Conservation (phyloP, 2,329 filamentous ascomycete genomes). For the Xylariaceae sp. region DNA sequence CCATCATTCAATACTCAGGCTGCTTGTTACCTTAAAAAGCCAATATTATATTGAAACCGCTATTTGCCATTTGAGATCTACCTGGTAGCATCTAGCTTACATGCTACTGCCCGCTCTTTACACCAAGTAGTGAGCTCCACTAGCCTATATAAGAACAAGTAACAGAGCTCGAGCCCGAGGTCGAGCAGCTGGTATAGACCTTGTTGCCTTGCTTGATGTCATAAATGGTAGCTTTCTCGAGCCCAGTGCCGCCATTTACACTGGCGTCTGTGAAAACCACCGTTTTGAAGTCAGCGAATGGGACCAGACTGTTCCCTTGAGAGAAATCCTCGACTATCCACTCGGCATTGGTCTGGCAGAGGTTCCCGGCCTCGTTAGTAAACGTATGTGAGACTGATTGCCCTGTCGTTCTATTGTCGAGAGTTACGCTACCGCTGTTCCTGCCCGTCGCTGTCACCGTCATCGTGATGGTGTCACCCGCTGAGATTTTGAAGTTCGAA, state of each 20-base stretch:
- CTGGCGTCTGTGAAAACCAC: slow-evolving; percentile 51
- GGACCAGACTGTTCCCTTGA: slow-evolving; percentile 48
- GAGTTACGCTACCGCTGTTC: slow-evolving; percentile 24
- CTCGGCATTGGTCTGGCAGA: slow-evolving; percentile 64
- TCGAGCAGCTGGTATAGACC: slow-evolving; percentile 44
- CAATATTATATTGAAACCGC: too few relatives aligned
- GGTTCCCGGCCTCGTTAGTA: slow-evolving; percentile 47
- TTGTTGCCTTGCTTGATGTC: slow-evolving; percentile 53
- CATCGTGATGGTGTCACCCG: slow-evolving; percentile 39
- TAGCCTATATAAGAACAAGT: slow-evolving; percentile 35
- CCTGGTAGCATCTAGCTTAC: background rate
- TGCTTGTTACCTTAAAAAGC: too few relatives aligned
- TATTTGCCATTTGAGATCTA: background rate
- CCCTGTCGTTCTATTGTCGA: slow-evolving; percentile 56
- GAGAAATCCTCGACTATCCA: slow-evolving; percentile 68
- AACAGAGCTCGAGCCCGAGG: slow-evolving; percentile 35
- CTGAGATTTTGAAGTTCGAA: slow-evolving; percentile 48
- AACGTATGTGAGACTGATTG: slow-evolving; percentile 59
- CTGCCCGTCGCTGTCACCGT: slow-evolving; percentile 31
- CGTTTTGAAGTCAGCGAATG: slow-evolving; percentile 53
- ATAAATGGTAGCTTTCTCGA: slow-evolving; percentile 49
- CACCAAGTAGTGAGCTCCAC: background rate
- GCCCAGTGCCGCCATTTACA: slow-evolving; percentile 45
- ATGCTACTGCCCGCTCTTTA: background rate
- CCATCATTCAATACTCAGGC: too few relatives aligned